These are phyloP conservation scores for Fusarium humuli DNA, from an alignment of 2,329 filamentous ascomycete genomes.

Conservation along the genomic window DNA sequence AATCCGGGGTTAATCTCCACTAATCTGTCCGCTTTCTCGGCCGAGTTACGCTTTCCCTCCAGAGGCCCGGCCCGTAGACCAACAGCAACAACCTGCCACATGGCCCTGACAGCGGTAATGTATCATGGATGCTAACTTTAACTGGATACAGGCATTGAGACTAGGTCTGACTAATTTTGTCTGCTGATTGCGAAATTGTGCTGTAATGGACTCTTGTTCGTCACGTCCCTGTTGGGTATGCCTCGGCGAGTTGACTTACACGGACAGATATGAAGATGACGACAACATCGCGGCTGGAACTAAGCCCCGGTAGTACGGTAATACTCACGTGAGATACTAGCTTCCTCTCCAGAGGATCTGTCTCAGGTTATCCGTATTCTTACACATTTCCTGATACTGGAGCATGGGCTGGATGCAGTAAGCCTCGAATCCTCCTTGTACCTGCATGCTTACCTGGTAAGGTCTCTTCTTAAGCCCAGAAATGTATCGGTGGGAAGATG, in stretches of 20 bases:
- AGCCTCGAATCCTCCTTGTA: neutral
- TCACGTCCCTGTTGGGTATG: neutral
- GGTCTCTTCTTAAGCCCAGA: neutral
- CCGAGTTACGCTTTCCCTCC: constrained; percentile 30
- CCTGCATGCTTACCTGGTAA: neutral
- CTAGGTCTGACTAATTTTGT: neutral
- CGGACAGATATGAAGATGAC: neutral
- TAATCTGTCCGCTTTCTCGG: constrained; percentile 25
- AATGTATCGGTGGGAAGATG: neutral
- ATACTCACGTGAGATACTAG: neutral
- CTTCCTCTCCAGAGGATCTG: neutral
- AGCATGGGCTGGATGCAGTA: neutral
- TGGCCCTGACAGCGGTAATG: neutral
- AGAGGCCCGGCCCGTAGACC: constrained; percentile 12
- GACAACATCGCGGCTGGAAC: neutral
- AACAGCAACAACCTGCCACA: constrained; percentile 2
- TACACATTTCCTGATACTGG: neutral
- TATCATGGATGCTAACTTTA: neutral
- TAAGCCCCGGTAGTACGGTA: neutral
- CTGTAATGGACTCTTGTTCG: neutral
- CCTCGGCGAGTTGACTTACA: constrained; percentile 2
- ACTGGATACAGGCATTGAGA: neutral
- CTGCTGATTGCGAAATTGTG: neutral
- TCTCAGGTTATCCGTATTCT: neutral
- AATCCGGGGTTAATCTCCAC: constrained; percentile 33